Percentiles rank a stretch among this genome's conserved stretches.
Conservation (phyloP, 75 land plant species). For the Cunninghamia lanceolata region DNA sequence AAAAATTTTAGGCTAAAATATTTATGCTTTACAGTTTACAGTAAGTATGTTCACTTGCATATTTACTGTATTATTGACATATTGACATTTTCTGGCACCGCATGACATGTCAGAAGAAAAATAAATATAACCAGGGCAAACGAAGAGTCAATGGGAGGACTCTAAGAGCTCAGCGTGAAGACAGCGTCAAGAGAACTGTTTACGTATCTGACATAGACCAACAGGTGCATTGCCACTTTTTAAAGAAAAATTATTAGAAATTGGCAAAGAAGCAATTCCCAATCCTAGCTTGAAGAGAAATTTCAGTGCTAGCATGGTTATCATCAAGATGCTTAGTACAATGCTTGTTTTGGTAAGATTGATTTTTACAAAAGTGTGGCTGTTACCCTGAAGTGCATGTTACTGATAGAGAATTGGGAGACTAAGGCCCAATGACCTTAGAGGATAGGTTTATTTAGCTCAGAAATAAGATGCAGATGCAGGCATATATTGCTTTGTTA, state of each 20-base stretch:
- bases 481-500: neutral
- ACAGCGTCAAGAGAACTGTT: constrained; percentile 62
- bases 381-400: neutral
- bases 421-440: neutral
- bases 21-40: neutral
- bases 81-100: neutral
- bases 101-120: constrained; percentile 36
- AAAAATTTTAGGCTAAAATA: neutral
- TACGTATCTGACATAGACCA: constrained; percentile 70
- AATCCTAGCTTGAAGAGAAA: neutral
- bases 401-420: neutral
- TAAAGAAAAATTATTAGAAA: neutral
- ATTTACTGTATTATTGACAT: neutral
- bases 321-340: neutral
- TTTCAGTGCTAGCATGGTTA: neutral
- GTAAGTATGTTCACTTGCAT: neutral
- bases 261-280: neutral
- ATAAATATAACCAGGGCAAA: constrained; percentile 38
- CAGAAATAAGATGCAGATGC: neutral
- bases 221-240: constrained; percentile 18
- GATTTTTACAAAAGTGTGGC: neutral
- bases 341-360: neutral
- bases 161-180: constrained; percentile 55
- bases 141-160: constrained; percentile 41
- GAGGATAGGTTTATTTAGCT: neutral